A percentile compares a stretch with the other conserved stretches of the same genome.
phyloP scores from a whole-genome alignment of 805 yeast genomes.

The Starmerella roubikii region DNA sequence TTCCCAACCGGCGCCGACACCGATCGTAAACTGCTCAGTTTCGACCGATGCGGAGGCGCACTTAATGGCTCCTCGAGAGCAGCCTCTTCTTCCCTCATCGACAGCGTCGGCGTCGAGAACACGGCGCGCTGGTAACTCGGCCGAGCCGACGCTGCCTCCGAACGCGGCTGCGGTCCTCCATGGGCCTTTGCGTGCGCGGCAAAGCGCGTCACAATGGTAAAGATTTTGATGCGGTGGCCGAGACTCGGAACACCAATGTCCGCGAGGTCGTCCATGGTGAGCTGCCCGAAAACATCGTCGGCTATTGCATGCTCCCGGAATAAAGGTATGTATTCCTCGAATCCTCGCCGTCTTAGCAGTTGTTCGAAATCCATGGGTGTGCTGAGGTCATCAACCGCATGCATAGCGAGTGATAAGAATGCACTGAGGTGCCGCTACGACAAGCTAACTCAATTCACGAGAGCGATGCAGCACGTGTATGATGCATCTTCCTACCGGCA shows the following conservation, averaged over 20 bases:
- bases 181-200: background rate
- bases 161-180: background rate
- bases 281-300: slow-evolving; percentile 57
- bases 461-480: too few relatives aligned
- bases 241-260: slow-evolving; percentile 54
- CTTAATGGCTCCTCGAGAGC: background rate
- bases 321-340: slow-evolving; percentile 15
- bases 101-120: background rate
- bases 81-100: background rate
- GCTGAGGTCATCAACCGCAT: too few relatives aligned
- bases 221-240: slow-evolving; percentile 44
- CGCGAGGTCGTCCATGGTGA: slow-evolving; percentile 54
- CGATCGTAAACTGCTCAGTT: background rate
- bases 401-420: too few relatives aligned
- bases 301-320: slow-evolving; percentile 51
- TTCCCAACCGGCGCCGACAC: background rate
- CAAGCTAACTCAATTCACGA: too few relatives aligned
- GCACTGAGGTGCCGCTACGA: too few relatives aligned
- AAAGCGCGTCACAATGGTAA: slow-evolving; percentile 35
- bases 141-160: background rate
- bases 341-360: slow-evolving; percentile 4
- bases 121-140: background rate
- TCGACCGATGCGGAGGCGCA: background rate
- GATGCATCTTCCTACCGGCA: too few relatives aligned
- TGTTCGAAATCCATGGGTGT: too few relatives aligned